These are phyloP conservation scores for Skeletonema grethae DNA, from an alignment of 108 stramenopile species.

Conservation along the genomic window DNA sequence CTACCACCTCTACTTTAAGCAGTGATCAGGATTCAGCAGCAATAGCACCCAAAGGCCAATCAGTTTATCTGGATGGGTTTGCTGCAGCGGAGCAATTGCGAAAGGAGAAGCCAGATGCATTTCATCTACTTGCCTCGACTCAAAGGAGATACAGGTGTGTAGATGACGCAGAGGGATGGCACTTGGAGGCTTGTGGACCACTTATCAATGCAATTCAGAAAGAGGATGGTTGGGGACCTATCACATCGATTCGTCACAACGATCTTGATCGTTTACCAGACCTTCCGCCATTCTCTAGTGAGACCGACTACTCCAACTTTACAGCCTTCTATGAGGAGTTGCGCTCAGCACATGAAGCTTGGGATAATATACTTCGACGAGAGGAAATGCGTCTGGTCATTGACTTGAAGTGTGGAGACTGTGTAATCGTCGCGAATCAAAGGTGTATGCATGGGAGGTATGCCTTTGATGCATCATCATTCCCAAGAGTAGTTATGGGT, in stretches of 20 bases:
- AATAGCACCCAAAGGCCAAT: conserved; percentile 35
- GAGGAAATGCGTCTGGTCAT: conserved; percentile 78
- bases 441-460: conserved; percentile 77
- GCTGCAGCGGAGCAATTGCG: conserved; percentile 61
- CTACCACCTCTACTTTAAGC: neutral
- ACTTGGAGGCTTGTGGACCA: conserved; percentile 73
- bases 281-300: conserved; percentile 52
- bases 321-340: conserved; percentile 60
- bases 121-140: conserved; percentile 54
- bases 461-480: conserved; percentile 48
- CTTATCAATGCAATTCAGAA: conserved; percentile 51
- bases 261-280: conserved; percentile 85
- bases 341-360: conserved; percentile 61
- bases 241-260: conserved; percentile 78
- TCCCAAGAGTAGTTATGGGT: conserved; percentile 74
- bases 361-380: conserved; percentile 65
- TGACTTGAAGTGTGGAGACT: conserved; percentile 71
- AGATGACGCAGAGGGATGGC: conserved; percentile 75
- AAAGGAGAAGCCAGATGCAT: conserved; percentile 55
- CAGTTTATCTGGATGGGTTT: conserved; percentile 76
- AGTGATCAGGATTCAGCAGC: neutral
- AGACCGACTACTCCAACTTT: conserved; percentile 26
- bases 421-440: conserved; percentile 84
- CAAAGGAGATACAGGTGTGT: conserved; percentile 66
- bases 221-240: conserved; percentile 41